Base-by-base conservation (phyloP, 164 flowering plant genomes). In the grape (Vitis vinifera) region DNA sequence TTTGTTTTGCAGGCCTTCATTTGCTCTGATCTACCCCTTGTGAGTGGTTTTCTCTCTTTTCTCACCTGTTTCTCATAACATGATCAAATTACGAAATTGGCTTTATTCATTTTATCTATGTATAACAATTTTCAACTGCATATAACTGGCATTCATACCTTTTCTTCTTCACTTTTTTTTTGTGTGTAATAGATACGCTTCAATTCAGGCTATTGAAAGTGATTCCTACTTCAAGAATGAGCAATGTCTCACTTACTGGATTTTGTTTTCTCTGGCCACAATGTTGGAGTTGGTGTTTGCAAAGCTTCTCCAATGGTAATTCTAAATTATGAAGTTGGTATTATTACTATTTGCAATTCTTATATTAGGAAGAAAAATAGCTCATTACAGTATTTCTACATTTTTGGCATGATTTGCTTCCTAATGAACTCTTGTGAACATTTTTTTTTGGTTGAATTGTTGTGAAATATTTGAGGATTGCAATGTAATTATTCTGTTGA, bases 231-330 rank as follows among this genome's bases (percentile, higher is more conserved):
- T 64, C 30, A 63, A 17, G 9, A 63, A 68, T 63, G 68, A 68
- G 57, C 74, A 71, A 66, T 81, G 84, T 49, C 79, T 81, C 17
- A 6, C 71, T 14, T 78, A 62, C 44, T 81, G 84, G 84, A 79
- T 76, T 59, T 37, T 76, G 55, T 81, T 68, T 69, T 19, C 74
- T 31, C 12, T 73, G 48, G 19, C 59, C 19, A 55, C 56, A 9
- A 29, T 73, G 29, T 61, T 71, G 51, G 84, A 78, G 73, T 51
- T 4, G 12, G 12, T 47, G 9, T 23, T 78, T 59, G 44, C 68
- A 8, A 57, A 63, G 68, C 44, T 73, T 56, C 66, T 81, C 1
- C 12, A 29, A 51, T 68, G 84, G 84, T 81, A 76, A 73, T 63
- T 58, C 9, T 37, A 4, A 37, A 37, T 37, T 37, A 37, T 37